Base-by-base conservation (phyloP, 1,139 yeast species). In the Candida tunisiensis region DNA sequence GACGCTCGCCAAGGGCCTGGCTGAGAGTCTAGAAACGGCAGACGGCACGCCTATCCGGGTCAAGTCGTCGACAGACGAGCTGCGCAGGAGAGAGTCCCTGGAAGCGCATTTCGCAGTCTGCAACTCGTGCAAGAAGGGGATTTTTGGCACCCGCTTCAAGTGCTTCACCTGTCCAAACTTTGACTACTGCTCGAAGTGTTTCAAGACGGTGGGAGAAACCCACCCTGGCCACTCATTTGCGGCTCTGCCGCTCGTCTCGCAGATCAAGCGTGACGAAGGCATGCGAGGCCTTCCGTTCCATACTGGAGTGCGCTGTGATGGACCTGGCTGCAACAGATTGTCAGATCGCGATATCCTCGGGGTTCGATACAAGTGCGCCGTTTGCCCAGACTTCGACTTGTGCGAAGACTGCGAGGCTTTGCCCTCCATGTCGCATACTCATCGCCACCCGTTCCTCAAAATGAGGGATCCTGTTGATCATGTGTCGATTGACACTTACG, bases 111-210 rank as follows among this genome's bases (percentile, higher is more conserved):
- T n/a, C 4, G 41, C 40, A 5, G 20, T 19, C 10, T 40, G 44
- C 25, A 41, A 40, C 24, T 31, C 30, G 15, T 40, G 44, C 30
- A 29, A 34, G 6, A 19, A 10, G 7, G 11, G 19, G 9, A 49
- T 65, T 24, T 34, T 26, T 15, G 69, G 70, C 1, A 32, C 36
- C 7, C 59, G 75, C 28, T 66, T 49, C 49, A 56, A 57, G 34
- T 69, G 75, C 42, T 45, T 60, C 33, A 52, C 55, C 12, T 69
- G 75, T 38, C 41, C 49, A 2, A 65, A 69, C 37, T 68, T 54
- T 42, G 75, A 69, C 37, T 51, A 65, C 34, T 69, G 75, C 44
- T 47, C 48, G 15, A 30, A 37, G 5, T 69, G 74, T 41, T 34
- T 34, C 26, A 25, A 21, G 21, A 25, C 24, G 20, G 25, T 25